These are phyloP conservation scores for Parmelia sp. DNA, from an alignment of 495 filamentous ascomycete genomes.

Conservation along the genomic window DNA sequence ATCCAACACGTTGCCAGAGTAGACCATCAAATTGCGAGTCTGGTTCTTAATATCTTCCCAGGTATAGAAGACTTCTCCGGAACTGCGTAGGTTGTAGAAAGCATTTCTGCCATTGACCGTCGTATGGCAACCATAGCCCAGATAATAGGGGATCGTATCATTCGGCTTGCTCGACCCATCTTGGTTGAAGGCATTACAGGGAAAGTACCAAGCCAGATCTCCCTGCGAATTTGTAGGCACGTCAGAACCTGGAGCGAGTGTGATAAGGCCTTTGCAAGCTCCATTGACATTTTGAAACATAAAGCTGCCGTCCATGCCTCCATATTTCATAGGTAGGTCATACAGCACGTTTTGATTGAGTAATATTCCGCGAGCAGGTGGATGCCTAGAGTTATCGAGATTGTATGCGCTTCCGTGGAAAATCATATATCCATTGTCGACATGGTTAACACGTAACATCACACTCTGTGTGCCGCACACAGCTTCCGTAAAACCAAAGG, in stretches of 20 bases:
- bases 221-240: constrained; percentile 68
- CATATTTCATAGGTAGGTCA: constrained; percentile 71
- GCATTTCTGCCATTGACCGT: constrained; percentile 54
- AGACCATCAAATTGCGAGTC: constrained; percentile 83
- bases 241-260: constrained; percentile 57
- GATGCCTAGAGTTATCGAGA: constrained; percentile 65
- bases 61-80: constrained; percentile 83
- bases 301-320: constrained; percentile 88
- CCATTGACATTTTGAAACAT: constrained; percentile 99
- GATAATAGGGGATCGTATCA: constrained; percentile 62
- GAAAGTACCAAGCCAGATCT: constrained; percentile 94
- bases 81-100: constrained; percentile 61
- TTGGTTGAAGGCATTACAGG: constrained; percentile 84
- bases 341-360: constrained; percentile 67
- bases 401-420: constrained; percentile 90
- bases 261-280: constrained; percentile 90
- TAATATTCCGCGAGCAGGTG: constrained; percentile 71
- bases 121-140: constrained; percentile 90
- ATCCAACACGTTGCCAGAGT: constrained; percentile 89
- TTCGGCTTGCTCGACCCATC: constrained; percentile 82
- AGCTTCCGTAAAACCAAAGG: constrained; percentile 87
- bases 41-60: constrained; percentile 92
- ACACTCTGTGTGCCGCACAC: constrained; percentile 68
- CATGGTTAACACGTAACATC: constrained; percentile 73
- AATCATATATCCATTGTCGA: constrained; percentile 81